Base-by-base conservation (phyloP, 2,329 filamentous ascomycete genomes). In the Dothistroma pini region DNA sequence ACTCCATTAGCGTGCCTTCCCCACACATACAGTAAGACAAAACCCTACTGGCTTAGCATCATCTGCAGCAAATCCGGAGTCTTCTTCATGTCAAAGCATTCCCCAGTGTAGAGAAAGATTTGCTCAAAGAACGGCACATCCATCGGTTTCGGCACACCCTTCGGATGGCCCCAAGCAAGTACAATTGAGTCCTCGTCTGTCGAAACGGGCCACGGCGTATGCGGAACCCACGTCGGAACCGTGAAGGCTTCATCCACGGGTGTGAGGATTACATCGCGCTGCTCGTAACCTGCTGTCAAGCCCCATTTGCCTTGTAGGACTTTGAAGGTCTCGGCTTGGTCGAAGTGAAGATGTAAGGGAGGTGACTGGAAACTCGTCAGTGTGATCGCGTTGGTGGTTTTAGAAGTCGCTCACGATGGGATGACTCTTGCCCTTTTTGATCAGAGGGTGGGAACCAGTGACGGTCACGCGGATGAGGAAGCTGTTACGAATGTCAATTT, bases 291-390 rank as follows among this genome's bases (percentile, higher is more conserved):
- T 0, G 50, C 51, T n/a, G 58, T 60, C 21, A 60, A 10, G 19
- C 54, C 61, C 22, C 53, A 54, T 10, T 32, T 32, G 9, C 58
- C 61, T n/a, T 56, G 54, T 2, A 63, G 55, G 14, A 63, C 54
- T 55, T 60, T 63, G 58, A 63, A 63, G 25, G 58, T 57, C 41
- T 63, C 61, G 57, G 41, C 35, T 56, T 63, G 61, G 61, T 58
- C 47, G 55, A 60, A 58, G 51, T 63, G 61, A n/a, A 60, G 21
- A 32, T 63, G 61, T 1, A 63, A 29, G 5, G 61, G 61, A 16
- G 61, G 61, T 2, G 50, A 34, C 52, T 63, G 57, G 22, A 11
- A 11, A 5, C n/a, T 49, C 10, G n/a, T 49, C 19, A 38, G 35
- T 8, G n/a, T 25, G 8, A 16, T 32, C 31, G 19, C 55, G 19